phyloP scores from a whole-genome alignment of 805 yeast genomes.

The Yamadazyma sp. region DNA sequence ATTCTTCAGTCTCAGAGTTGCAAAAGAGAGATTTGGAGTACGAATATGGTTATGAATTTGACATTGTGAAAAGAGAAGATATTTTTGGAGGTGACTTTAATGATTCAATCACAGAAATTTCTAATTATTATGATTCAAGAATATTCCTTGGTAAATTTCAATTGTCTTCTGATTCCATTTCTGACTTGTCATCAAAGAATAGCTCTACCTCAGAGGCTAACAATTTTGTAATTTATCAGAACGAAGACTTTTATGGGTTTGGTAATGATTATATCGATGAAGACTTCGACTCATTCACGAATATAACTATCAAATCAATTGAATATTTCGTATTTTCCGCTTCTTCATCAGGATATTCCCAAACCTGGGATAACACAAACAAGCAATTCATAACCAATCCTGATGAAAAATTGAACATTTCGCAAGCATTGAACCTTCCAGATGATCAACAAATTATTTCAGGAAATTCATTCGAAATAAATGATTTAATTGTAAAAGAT shows the following conservation, averaged over 20 bases:
- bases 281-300: constrained; percentile 28
- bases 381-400: constrained; percentile 31
- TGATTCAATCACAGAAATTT: constrained; percentile 22
- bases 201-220: constrained; percentile 20
- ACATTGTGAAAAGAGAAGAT: constrained; percentile 15
- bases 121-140: constrained; percentile 17
- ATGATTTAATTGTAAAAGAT: constrained; percentile 26
- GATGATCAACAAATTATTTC: constrained; percentile 29
- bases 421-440: constrained; percentile 22
- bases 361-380: constrained; percentile 42
- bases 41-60: background rate
- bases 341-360: constrained; percentile 19
- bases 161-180: constrained; percentile 20
- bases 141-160: constrained; percentile 33
- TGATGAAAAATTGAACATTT: constrained; percentile 23
- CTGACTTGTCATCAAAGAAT: constrained; percentile 28
- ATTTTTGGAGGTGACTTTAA: constrained; percentile 32
- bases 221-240: constrained; percentile 34
- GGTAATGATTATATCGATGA: constrained; percentile 28
- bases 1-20: constrained; percentile 22
- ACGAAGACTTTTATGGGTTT: constrained; percentile 41
- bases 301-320: constrained; percentile 32
- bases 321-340: constrained; percentile 42
- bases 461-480: constrained; percentile 31
- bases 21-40: constrained; percentile 15